Evolutionary conservation across 108 stramenopile genomes (phyloP).

Genomic region (Phaeodactylum tricornutum): DNA sequence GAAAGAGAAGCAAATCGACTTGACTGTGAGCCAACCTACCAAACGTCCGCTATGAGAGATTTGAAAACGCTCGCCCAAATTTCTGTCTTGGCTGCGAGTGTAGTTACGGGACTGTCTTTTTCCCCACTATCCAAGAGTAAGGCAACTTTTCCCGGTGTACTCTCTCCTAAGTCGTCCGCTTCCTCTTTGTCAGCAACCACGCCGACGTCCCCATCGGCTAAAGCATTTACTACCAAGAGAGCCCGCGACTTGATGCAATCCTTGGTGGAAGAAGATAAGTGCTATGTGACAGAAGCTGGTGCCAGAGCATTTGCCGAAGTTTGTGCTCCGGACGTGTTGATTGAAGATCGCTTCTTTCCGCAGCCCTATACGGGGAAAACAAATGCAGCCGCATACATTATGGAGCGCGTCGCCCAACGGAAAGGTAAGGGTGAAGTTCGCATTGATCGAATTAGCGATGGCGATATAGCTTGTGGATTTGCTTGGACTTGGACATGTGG

Average conservation of each 20-base stretch:
- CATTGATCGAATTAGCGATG: conserved; percentile 63
- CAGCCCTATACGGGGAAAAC: conserved; percentile 51
- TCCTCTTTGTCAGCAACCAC: too few species aligned
- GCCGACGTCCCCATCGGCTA: too few species aligned
- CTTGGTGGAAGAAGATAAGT: conserved; percentile 34
- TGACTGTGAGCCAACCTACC: too few species aligned
- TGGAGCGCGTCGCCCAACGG: conserved; percentile 21
- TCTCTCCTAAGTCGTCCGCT: too few species aligned
- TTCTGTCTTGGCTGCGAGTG: too few species aligned
- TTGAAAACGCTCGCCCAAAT: too few species aligned
- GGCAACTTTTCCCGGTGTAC: too few species aligned
- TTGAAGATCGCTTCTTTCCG: conserved; percentile 63
- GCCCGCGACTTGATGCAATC: conserved; percentile 21
- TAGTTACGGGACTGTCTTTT: too few species aligned
- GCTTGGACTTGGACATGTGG: conserved; percentile 60
- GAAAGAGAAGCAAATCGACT: too few species aligned
- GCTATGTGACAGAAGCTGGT: conserved; percentile 35
- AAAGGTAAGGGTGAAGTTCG: conserved; percentile 41
- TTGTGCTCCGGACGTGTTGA: conserved; percentile 46
- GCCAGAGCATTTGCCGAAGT: conserved; percentile 54
- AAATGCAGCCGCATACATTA: conserved; percentile 23
- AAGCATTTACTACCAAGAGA: too few species aligned
- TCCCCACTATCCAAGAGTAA: too few species aligned
- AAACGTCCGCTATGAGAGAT: too few species aligned
- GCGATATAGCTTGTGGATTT: conserved; percentile 58